phyloP scores from a whole-genome alignment of 495 filamentous ascomycete genomes.

The Hypoxylon trugodes region DNA sequence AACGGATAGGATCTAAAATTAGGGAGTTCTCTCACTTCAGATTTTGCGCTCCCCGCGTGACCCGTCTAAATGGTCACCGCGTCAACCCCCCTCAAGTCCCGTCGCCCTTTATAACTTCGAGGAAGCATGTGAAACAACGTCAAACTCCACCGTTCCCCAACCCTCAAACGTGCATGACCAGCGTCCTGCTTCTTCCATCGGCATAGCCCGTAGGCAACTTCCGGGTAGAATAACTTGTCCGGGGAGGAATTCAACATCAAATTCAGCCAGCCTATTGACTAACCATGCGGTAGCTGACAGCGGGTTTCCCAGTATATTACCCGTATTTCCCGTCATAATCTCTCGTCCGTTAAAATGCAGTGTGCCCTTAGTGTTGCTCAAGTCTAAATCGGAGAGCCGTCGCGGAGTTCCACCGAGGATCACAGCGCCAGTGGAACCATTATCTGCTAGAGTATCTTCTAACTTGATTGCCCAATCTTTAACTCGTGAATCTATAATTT shows the following conservation, averaged over 20 bases:
- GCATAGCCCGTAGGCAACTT: slow-evolving; percentile 2
- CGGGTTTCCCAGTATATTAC: slow-evolving; percentile 4
- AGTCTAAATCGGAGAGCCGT: slow-evolving; percentile 2
- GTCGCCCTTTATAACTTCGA: not conserved
- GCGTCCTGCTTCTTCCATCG: slow-evolving; percentile 1
- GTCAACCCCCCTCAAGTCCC: not conserved
- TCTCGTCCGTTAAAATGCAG: slow-evolving; percentile 3
- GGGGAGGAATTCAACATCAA: not conserved
- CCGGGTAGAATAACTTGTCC: slow-evolving; percentile 4
- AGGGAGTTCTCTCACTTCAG: too few species aligned
- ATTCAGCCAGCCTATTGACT: not conserved
- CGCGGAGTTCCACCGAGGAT: slow-evolving; percentile 3
- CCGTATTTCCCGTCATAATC: slow-evolving; percentile 4
- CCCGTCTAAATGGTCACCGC: too few species aligned
- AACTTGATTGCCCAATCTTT: slow-evolving; percentile 8
- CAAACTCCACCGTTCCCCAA: slow-evolving; percentile 2
- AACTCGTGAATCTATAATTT: not conserved
- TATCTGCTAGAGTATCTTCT: slow-evolving; percentile 1
- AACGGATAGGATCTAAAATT: too few species aligned
- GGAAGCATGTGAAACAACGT: not conserved
- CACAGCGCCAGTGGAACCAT: slow-evolving; percentile 2
- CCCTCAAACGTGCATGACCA: slow-evolving; percentile 2
- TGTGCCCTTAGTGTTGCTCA: slow-evolving; percentile 1
- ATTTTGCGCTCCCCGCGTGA: too few species aligned
- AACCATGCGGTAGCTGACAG: slow-evolving; percentile 3